Base-by-base conservation (phyloP, 805 yeast species). In the Kurtzmaniella fragi region DNA sequence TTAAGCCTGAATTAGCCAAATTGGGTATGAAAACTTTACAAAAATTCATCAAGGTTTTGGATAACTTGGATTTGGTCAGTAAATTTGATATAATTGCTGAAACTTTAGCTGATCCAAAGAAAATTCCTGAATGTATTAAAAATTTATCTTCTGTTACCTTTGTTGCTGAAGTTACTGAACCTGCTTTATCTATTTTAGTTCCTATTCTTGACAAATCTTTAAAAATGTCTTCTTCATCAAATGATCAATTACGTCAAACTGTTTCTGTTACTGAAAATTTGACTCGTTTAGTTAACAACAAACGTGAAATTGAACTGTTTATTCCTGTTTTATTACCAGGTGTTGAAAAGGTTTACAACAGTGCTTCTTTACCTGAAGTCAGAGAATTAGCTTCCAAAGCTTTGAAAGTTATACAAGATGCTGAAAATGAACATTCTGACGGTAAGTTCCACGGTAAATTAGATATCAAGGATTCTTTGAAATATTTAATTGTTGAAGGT, bases 91-190 rank as follows among this genome's bases (percentile, higher is more conserved):
- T 68, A 43, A 88, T 91, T 59, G 84, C 87, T 30, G 85, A 84
- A 47, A 91, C 98, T 37, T 74, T 93, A 62, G 89, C 95, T 34
- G 85, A 91, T 57, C 98, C 98, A 40, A 73, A 73, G 47, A 84
- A 85, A 57, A 95, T 91, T 36, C 86, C 96, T 41, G 82, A 77
- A 43, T 89, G 96, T 64, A 86, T 91, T 61, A 86, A 84, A 64
- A 78, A 91, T 32, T 75, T 91, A 46, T 84, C 96, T 2, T 84
- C 95, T 31, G 97, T 91, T 39, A 93, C 99, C 0, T 91, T 91
- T 61, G 98, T 91, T 36, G 96, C 99, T 34, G 99, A 93, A 69
- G 99, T 91, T 46, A 93, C 97, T 12, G 98, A 90, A 68, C 95
- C 98, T 4, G 95, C 95, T 3, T 72, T 91, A 51, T 78, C 98